These are phyloP conservation scores for Colletotrichum liriopes DNA, from an alignment of 2,329 filamentous ascomycete species.

Conservation along the genomic window DNA sequence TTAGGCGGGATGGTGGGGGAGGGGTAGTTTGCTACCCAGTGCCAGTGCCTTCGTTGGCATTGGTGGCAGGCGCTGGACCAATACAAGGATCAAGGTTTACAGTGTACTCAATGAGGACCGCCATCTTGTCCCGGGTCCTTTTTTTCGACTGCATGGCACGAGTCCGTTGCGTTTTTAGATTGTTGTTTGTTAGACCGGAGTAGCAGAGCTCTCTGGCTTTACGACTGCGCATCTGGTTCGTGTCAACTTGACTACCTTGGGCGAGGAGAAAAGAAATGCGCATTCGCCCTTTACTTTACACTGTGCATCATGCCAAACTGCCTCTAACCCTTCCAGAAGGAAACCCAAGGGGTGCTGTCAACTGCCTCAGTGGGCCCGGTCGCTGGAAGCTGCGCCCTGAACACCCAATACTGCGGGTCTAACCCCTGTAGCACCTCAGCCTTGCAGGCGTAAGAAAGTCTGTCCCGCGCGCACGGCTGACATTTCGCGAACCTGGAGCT, in stretches of 20 bases:
- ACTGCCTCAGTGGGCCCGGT: constrained; percentile 27
- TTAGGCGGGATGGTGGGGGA: constrained; percentile 42
- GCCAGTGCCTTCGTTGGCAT: not conserved
- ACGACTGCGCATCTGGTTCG: not conserved
- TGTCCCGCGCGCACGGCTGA: constrained; percentile 33
- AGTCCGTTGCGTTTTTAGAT: not conserved
- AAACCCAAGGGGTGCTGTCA: not conserved
- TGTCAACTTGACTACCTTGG: not conserved
- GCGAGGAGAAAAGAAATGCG: not conserved
- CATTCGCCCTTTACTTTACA: no score
- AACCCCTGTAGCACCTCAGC: constrained; percentile 47
- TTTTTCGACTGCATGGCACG: not conserved
- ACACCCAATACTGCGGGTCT: not conserved
- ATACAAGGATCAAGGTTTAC: not conserved
- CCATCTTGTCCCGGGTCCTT: not conserved
- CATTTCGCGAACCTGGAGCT: constrained; percentile 11
- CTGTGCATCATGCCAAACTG: not conserved
- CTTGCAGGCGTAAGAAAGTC: constrained; percentile 49
- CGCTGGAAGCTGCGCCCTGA: constrained; percentile 16
- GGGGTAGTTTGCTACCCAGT: constrained; percentile 32
- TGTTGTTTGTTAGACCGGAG: not conserved
- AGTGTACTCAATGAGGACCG: not conserved
- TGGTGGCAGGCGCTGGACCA: not conserved
- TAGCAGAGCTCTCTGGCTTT: not conserved
- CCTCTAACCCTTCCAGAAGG: constrained; percentile 1